Base-by-base conservation (phyloP, 768 basidiomycete species). In the Coprinopsis sp. region DNA sequence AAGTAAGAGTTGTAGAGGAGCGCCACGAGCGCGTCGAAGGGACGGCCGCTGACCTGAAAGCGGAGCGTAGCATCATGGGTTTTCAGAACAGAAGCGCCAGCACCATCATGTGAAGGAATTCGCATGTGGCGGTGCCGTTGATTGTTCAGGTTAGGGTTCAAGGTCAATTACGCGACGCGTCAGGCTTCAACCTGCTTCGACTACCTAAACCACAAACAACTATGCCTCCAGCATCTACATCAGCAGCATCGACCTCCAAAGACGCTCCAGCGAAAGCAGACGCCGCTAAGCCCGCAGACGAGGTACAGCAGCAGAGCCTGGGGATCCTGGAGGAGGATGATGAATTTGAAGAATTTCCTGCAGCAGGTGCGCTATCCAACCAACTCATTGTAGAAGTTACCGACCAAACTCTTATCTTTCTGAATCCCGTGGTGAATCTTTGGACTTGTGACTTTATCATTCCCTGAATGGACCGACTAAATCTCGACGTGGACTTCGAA, bases 281-380 rank as follows among this genome's bases (percentile, higher is more conserved):
- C 2, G 16, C 27, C 5, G 37, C 25, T 2, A 47, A 47, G n/a
- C 18, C 38, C 14, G 25, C 37, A 11, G 29, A 47, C 11, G 34
- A 14, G 2, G 38, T 23, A 3, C 28, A 38, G 14, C 29, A 18
- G 37, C 42, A 45, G 21, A 37, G 79, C 58, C 77, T 95, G 0
- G 90, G 92, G 33, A 84, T 92, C n/a, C 70, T 97, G 6, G 93
- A 97, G 59, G 93, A 97, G 62, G 93, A 97, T 63, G 93, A 97
- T 62, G 93, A 97, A 69, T 97, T 97, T 57, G 93, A 95, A 60
- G 92, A 94, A 58, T 95, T 95, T 64, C 70, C 79, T 13, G 86
- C 80, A 37, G 86, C 88, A 71, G 92, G 93, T 89, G 48, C 45
- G 71, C 62, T 21, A 19, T n/a, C n/a, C n/a, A n/a, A n/a, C n/a